Base-by-base conservation (phyloP, 2,329 filamentous ascomycete genomes). In the Ustilaginoidea virens region DNA sequence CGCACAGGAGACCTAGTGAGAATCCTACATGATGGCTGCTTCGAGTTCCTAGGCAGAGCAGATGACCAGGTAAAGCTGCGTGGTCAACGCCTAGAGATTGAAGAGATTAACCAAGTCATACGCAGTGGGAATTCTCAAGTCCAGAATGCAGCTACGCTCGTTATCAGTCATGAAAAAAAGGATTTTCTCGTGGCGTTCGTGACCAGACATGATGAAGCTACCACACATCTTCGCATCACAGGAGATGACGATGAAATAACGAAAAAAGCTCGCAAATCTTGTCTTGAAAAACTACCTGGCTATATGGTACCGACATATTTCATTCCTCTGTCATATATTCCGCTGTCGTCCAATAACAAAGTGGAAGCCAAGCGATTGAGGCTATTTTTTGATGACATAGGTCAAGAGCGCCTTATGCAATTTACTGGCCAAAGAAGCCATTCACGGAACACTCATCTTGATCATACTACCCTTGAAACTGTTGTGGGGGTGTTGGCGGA, bases 221-320 rank as follows among this genome's bases (percentile, higher is more conserved):
- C 29, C 5, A 25, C 27, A 2, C 28, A 29, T 0, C 38, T 56
- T 5, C 23, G 28, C 16, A 29, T 49, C 4, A 22, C 51, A 7
- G 17, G 37, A 3, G 52, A 55, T 16, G 37, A 46, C 4, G 47
- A 54, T 8, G 41, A 45, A 0, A 42, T 74, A 3, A 52, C 64
- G 6, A 48, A 44, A 1, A 47, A 48, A 4, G 67, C 74, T 5
- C 64, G 64, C 38, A 56, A 65, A 15, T 67, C 71, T n/a, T 93
- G 85, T 40, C 66, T 68, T 19, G 58, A 67, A 2, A 70, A 61
- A 14, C 63, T 94, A 3, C 80, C 86, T 0, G 68, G 66, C 0
- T 94, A 94, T 48, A 94, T 94, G 86, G 69, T 94, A 2, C 87
- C 86, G 1, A 86, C 82, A 0, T 81, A 90, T 43, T 73, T 92